Conservation (phyloP, 2,329 filamentous ascomycete genomes). For the Aspergillus puulaauensis region DNA sequence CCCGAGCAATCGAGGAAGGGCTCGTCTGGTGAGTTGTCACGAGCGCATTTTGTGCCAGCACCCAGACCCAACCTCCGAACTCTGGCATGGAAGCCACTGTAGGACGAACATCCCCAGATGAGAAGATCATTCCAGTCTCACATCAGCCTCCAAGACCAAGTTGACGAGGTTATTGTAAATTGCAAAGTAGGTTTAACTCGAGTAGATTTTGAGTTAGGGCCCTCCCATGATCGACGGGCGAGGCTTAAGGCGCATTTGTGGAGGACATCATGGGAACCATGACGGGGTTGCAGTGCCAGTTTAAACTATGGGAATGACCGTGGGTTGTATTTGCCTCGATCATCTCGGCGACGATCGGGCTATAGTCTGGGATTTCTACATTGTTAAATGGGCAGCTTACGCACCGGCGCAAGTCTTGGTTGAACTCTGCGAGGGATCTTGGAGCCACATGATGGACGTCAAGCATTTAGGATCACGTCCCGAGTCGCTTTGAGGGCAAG, state of each 20-base stretch:
- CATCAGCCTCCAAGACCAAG: neutral
- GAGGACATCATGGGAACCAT: slow-evolving; percentile 5
- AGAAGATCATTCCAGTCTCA: neutral
- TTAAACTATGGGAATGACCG: slow-evolving; percentile 3
- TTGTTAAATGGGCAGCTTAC: neutral
- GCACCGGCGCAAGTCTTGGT: neutral
- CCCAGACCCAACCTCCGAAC: neutral
- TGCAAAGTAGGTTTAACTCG: neutral
- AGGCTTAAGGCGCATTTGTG: neutral
- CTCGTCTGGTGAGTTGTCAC: slow-evolving; percentile 12
- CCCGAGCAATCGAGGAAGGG: neutral
- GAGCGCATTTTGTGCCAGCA: neutral
- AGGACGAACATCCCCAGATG: slow-evolving; percentile 5
- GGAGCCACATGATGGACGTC: neutral
- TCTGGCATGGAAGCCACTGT: slow-evolving; percentile 7
- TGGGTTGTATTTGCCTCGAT: slow-evolving; percentile 7
- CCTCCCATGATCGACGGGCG: neutral
- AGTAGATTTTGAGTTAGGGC: neutral
- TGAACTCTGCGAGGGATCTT: neutral
- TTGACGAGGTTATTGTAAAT: neutral
- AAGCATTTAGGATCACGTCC: neutral
- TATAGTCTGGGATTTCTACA: neutral
- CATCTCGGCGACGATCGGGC: neutral
- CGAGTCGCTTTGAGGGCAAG: neutral
- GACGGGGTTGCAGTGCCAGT: slow-evolving; percentile 8